Base-by-base conservation (phyloP, 1,139 yeast genomes). In the Yamadazyma mexicana region DNA sequence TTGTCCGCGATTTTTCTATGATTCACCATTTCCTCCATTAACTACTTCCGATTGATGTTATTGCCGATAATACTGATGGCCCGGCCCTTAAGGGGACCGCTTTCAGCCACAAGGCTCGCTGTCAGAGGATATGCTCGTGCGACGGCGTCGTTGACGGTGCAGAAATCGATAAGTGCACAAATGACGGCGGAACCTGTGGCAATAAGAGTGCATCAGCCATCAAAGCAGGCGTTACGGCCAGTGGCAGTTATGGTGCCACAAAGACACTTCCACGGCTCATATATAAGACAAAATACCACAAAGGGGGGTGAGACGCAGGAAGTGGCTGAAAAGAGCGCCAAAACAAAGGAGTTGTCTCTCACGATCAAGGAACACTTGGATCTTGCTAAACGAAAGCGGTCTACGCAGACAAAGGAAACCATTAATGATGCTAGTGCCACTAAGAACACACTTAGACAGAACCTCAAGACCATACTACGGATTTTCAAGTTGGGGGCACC, bases 401-500 rank as follows among this genome's bases (percentile, higher is more conserved):
- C 47, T n/a, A 63, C 59, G 22, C 54, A 56, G 33, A 60, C 56
- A 35, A 62, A 64, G 42, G 72, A 68, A 44, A 67, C 62, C 37
- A 64, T 62, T 48, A 58, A 61, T 32, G 61, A 64, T 30, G 55
- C 58, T 26, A 48, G 40, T 35, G 56, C 49, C 20, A 54, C 57
- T 16, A 57, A 54, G 39, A 59, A 63, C 36, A 57, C 60, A 2
- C 59, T 72, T 43, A 49, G 51, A 23, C 61, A 70, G 40, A 72
- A 72, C 47, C 39, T 69, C 30, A 51, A 48, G 29, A 71, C 75
- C 2, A 61, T 72, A 10, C 51, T 52, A 24, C 55, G 77, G 29
- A 72, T 72, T 33, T 49, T 71, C 16, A 56, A 53, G 32, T 55
- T 72, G 7, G 77, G 77, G 2, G 59, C 59, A 36, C 74, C 75